Evolutionary conservation across 768 basidiomycete genomes (phyloP).

Genomic region (Agrocybe chaxingu): DNA sequence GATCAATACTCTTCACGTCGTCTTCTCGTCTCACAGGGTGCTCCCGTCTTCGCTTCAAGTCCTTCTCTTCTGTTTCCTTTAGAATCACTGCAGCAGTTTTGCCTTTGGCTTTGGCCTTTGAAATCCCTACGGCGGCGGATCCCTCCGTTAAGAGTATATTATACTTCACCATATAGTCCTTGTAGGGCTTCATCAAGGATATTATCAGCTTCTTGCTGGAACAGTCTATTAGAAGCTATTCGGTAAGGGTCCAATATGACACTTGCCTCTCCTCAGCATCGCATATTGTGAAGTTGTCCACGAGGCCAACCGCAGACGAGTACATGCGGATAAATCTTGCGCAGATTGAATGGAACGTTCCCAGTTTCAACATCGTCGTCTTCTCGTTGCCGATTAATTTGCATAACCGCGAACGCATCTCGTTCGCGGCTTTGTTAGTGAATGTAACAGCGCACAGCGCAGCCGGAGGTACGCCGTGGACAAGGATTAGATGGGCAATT

Average conservation of each 20-base stretch:
- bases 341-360: constrained; percentile 80
- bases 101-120: constrained; percentile 72
- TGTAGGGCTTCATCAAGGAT: constrained; percentile 54
- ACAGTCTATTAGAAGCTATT: background rate
- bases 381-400: constrained; percentile 61
- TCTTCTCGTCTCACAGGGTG: constrained; percentile 9
- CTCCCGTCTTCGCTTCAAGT: constrained; percentile 6
- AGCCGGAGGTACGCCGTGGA: constrained; percentile 46
- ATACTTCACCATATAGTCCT: constrained; percentile 40
- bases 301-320: constrained; percentile 51
- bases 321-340: constrained; percentile 70
- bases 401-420: constrained; percentile 72
- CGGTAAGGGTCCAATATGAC: background rate
- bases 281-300: constrained; percentile 77
- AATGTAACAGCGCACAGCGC: constrained; percentile 81
- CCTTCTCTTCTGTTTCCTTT: constrained; percentile 18
- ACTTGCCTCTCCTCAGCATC: constrained; percentile 76
- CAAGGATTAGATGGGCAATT: constrained; percentile 61
- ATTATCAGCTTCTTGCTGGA: constrained; percentile 66
- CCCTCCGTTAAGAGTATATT: constrained; percentile 54
- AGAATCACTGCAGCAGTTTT: constrained; percentile 47
- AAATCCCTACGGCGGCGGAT: constrained; percentile 59
- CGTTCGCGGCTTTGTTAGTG: constrained; percentile 87
- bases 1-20: constrained; percentile 25
- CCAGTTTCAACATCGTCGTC: constrained; percentile 57